Base-by-base conservation (phyloP, 495 filamentous ascomycete genomes). In the Tuber brumale region DNA sequence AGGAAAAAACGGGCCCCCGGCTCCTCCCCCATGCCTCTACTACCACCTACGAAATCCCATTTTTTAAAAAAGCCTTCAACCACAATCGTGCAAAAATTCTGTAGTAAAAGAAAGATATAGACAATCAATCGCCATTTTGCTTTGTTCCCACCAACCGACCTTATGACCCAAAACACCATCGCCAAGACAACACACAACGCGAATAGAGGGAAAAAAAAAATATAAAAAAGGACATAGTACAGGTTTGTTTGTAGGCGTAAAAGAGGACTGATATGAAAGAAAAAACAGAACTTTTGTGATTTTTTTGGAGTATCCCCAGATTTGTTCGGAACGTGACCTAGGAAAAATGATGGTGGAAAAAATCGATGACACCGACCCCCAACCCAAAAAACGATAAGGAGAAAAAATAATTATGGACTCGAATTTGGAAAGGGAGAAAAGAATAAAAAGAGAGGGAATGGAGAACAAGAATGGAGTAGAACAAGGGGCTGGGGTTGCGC, bases 51-150 rank as follows among this genome's bases (percentile, higher is more conserved):
- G 57, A 66, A 35, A 31, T 66, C 27, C 27, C 12, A 35, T 35
- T n/a, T n/a, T n/a, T n/a, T 66, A 72, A 44, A 42, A 39, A 42
- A 73, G 73, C 61, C 73, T 72, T 46, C 66, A 46, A 31, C 35
- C 43, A 76, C 42, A 27, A 71, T 44, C 31, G 27, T 76, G 35
- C 70, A 76, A 70, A 57, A 66, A 72, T 61, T 27, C 23, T 18
- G 57, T 37, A 71, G 31, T 31, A 44, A 72, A 75, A 31, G 43
- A 57, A 43, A 70, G 41, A 31, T 66, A 66, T 66, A 66, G 57
- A 66, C 57, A 66, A 27, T 27, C 48, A 57, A 66, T 66, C 57
- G 27, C 57, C 27, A 12, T 66, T 61, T 66, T 35, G 57, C 31
- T 66, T 61, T 66, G 23, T 51, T 51, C 72, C 45, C 72, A 35